A percentile compares a stretch with the other conserved stretches of the same genome.
Evolutionary conservation across 164 flowering plant genomes (phyloP).

Genomic region (Berberis thunbergii): DNA sequence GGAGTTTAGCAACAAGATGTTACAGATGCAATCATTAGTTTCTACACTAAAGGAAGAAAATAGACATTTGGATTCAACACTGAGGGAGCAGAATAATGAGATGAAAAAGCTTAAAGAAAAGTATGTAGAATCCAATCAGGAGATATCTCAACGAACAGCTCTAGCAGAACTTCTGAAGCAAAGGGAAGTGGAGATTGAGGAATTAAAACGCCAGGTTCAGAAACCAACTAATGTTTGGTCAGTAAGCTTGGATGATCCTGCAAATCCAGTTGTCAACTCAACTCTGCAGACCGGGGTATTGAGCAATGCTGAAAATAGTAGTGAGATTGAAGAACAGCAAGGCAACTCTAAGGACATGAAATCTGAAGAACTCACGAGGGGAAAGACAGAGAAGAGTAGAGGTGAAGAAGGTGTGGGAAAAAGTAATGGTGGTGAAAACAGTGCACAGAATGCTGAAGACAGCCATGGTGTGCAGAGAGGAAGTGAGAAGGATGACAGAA

Average conservation of each 20-base stretch:
- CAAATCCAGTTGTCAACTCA: slow-evolving; percentile 16
- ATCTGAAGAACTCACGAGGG: background rate
- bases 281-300: background rate
- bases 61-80: slow-evolving; percentile 25
- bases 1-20: slow-evolving; percentile 35
- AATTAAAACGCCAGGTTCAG: slow-evolving; percentile 31
- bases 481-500: background rate
- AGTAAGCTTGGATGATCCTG: slow-evolving; percentile 29
- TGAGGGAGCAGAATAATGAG: slow-evolving; percentile 49
- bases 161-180: slow-evolving; percentile 33
- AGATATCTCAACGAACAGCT: slow-evolving; percentile 17
- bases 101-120: slow-evolving; percentile 28
- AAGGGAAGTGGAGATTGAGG: slow-evolving; percentile 47
- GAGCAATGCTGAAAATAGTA: slow-evolving; percentile 1
- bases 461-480: background rate
- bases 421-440: slow-evolving; percentile 6
- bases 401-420: slow-evolving; percentile 7
- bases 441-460: slow-evolving; percentile 4
- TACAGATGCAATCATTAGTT: slow-evolving; percentile 44
- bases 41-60: slow-evolving; percentile 56
- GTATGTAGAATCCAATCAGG: slow-evolving; percentile 9
- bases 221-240: slow-evolving; percentile 21
- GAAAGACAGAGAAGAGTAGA: slow-evolving; percentile 10
- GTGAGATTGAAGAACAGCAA: background rate
- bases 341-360: background rate